Conservation (phyloP, 257 asterid species). For the Gentiana macrophylla region DNA sequence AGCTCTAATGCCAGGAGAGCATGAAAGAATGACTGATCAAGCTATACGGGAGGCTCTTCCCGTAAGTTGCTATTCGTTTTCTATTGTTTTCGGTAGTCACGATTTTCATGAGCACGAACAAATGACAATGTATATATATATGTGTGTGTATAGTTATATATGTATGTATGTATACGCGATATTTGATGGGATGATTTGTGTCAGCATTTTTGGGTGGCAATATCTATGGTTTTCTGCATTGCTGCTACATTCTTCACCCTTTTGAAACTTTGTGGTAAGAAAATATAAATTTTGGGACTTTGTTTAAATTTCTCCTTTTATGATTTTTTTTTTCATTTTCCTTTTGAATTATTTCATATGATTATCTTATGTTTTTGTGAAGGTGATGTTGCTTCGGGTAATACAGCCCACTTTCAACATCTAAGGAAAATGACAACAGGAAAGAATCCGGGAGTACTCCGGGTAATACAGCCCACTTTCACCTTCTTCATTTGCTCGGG, state of each 20-base stretch:
- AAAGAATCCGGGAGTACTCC: too few relatives aligned
- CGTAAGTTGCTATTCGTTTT: conserved; percentile 34
- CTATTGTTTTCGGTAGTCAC: too few relatives aligned
- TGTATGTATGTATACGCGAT: neutral
- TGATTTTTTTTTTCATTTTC: neutral
- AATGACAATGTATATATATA: neutral
- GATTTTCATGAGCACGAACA: too few relatives aligned
- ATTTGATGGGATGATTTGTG: conserved; percentile 17
- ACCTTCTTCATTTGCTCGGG: too few relatives aligned
- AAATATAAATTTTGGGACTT: too few relatives aligned
- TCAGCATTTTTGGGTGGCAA: conserved; percentile 99
- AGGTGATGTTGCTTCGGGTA: conserved; percentile 76
- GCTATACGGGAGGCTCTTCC: conserved; percentile 98
- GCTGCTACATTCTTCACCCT: conserved; percentile 92
- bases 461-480: too few relatives aligned
- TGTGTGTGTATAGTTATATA: neutral
- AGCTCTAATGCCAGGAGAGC: conserved; percentile 95
- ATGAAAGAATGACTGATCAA: conserved; percentile 74
- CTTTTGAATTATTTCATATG: neutral
- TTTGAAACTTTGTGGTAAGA: conserved; percentile 73
- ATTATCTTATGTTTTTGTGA: conserved; percentile 15
- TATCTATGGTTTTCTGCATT: conserved; percentile 92
- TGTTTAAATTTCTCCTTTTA: conserved; percentile 1
- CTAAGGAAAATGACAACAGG: too few relatives aligned
- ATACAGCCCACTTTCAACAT: too few relatives aligned